Evolutionary conservation across 768 basidiomycete genomes (phyloP).

Genomic region (Termitomyces sp.): DNA sequence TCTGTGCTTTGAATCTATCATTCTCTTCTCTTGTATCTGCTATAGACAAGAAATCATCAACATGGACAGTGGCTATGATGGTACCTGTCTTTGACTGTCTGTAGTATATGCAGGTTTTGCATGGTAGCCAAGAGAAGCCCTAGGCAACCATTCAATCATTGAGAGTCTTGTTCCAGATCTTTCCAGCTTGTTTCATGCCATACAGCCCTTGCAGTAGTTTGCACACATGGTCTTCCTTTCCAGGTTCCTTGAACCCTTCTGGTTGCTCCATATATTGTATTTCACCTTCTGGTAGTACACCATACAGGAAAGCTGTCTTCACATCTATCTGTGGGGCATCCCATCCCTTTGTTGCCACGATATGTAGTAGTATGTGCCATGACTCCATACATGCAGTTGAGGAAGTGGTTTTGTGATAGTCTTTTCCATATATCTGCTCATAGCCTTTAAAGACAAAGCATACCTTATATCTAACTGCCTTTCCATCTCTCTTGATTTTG

Average conservation of each 20-base stretch:
- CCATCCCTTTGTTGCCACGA: background rate
- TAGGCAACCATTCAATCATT: background rate
- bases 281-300: background rate
- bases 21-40: too few relatives aligned
- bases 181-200: background rate
- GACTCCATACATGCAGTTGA: background rate
- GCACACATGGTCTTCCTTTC: background rate
- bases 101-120: background rate
- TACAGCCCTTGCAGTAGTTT: background rate
- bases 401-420: background rate
- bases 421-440: background rate
- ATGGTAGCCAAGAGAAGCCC: background rate
- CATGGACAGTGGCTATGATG: too few relatives aligned
- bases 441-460: background rate
- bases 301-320: background rate
- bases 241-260: background rate
- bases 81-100: background rate
- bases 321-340: background rate
- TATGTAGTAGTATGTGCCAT: background rate
- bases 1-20: too few relatives aligned
- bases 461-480: background rate
- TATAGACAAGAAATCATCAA: too few relatives aligned
- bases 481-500: background rate
- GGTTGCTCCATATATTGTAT: background rate
- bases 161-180: background rate